Evolutionary conservation across 345 rosid genomes (phyloP).

Genomic region (Abelmoschus esculentus): DNA sequence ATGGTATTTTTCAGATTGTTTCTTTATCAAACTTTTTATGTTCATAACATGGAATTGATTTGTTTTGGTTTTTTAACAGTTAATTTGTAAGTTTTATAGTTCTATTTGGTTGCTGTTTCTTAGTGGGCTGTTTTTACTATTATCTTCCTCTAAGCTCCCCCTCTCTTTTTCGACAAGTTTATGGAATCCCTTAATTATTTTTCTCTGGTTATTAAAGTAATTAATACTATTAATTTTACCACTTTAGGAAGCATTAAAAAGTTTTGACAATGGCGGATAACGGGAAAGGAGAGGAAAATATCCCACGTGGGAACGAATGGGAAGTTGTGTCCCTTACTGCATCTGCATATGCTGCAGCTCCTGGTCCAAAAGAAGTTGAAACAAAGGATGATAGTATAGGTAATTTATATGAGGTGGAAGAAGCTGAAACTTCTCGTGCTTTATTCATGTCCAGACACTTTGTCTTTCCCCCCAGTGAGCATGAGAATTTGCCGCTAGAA

Average conservation of each 20-base stretch:
- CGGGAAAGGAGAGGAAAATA: slow-evolving; percentile 34
- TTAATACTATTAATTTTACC: neutral
- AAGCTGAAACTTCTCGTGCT: slow-evolving; percentile 54
- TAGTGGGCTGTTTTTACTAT: neutral
- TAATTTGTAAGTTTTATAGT: neutral
- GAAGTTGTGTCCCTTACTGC: slow-evolving; percentile 93
- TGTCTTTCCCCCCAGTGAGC: slow-evolving; percentile 61
- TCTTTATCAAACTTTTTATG: neutral
- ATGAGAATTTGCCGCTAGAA: slow-evolving; percentile 55
- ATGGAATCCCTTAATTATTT: neutral
- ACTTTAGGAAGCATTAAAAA: slow-evolving; percentile 1
- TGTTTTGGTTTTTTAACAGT: neutral
- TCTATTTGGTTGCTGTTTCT: neutral
- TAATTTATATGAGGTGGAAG: slow-evolving; percentile 24
- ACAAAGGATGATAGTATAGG: slow-evolving; percentile 29
- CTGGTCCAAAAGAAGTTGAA: slow-evolving; percentile 53
- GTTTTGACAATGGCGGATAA: slow-evolving; percentile 49
- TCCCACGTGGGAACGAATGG: slow-evolving; percentile 70
- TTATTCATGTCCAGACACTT: slow-evolving; percentile 76
- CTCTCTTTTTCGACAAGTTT: neutral
- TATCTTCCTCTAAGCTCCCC: too few species aligned
- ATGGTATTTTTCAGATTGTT: neutral
- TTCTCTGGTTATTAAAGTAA: neutral
- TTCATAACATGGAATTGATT: neutral
- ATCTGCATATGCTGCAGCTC: slow-evolving; percentile 86